These are phyloP conservation scores for Suhomyces tanzawaensis DNA, from an alignment of 805 yeast species.

Conservation along the genomic window DNA sequence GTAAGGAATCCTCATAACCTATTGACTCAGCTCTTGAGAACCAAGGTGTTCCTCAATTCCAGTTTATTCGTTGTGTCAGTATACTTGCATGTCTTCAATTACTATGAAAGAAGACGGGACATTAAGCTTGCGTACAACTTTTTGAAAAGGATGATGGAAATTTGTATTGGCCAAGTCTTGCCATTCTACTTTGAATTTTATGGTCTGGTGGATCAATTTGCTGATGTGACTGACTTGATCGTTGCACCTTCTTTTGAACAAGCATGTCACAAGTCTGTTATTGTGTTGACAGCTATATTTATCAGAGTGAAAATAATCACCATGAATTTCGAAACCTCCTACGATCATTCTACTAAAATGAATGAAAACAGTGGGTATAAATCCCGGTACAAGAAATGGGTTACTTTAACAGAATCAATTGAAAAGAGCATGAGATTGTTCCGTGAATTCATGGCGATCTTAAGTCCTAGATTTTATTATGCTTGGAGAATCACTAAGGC, in stretches of 20 bases:
- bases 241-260: conserved; percentile 19
- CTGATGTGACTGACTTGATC: conserved; percentile 17
- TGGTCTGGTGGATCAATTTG: conserved; percentile 8
- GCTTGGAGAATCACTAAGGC: conserved; percentile 70
- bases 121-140: conserved; percentile 35
- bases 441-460: conserved; percentile 19
- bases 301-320: conserved; percentile 8
- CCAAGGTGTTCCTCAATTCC: conserved; percentile 28
- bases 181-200: conserved; percentile 16
- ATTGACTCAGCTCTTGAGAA: conserved; percentile 14
- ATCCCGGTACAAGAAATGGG: conserved; percentile 5
- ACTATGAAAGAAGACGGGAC: conserved; percentile 38
- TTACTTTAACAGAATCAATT: conserved; percentile 1
- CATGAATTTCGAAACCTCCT: conserved; percentile 3
- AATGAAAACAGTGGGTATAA: conserved; percentile 17
- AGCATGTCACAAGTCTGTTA: conserved; percentile 17
- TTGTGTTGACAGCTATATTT: conserved; percentile 9
- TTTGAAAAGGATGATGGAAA: conserved; percentile 30
- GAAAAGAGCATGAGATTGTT: conserved; percentile 4
- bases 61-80: conserved; percentile 37
- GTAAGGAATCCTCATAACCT: neutral
- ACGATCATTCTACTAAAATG: conserved; percentile 20
- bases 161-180: conserved; percentile 18
- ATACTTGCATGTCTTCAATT: conserved; percentile 41
- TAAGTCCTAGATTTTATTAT: conserved; percentile 59